Evolutionary conservation across 106 monocot species (phyloP), one percentile per base, ranked within the genome.

Genomic region (Vanilla planifolia): DNA sequence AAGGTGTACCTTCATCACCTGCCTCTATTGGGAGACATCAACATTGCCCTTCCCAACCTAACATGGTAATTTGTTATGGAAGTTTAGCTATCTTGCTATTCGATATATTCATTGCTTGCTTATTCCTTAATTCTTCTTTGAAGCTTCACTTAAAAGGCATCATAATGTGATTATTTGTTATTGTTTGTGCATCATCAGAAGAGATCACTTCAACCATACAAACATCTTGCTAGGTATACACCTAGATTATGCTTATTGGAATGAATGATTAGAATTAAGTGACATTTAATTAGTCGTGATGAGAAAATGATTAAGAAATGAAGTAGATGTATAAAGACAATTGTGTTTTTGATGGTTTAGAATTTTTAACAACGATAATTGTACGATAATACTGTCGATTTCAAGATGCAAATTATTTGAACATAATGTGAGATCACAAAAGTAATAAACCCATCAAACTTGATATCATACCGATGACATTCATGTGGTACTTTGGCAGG

Each of bases 1-100:
- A 71, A 7, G 64, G 69, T 58, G 61, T 74, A 45, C 80, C 82
- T 32, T 79, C 91, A 24, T 91, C 92, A 61, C 50, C 85, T 19
- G 20, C 62, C 65, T 71, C 92, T 73, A 37, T 81, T 26, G 63
- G 55, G 13, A 75, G 74, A 43, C 52, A 67, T 32, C 25, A 51
- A 17, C 69, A 69, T 17, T 65, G 71, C 23, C 50, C 75, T 70
- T 52, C 68, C 35, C 73, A 69, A n/a, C 77, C 79, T 20, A 85
- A 51, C 50, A 40, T 39, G 65, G 83, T 92, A 82, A 79, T 67
- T 83, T n/a, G 15, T 53, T 6, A 32, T 15, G 25, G 50, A 25
- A 48, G 48, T 24, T 48, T 25, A 48, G 8, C 11, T 2, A 2
- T 15, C 25, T 48, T 24, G 10, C 21, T 10, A 48, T 4, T 23